These are phyloP conservation scores for Sedum album DNA, from an alignment of 164 flowering plant genomes.

Conservation along the genomic window DNA sequence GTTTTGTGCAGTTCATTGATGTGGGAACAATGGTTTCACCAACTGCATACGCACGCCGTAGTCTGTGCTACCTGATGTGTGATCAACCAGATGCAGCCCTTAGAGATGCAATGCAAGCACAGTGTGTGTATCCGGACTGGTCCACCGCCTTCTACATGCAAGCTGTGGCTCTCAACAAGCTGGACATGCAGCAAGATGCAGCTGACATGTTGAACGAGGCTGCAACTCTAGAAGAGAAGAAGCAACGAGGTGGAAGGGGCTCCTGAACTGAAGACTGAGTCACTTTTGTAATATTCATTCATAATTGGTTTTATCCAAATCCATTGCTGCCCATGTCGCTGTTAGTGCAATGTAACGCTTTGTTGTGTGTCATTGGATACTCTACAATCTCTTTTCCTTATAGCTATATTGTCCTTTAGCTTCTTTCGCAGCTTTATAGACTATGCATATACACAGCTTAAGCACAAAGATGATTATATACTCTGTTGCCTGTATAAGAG, in stretches of 20 bases:
- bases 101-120: constrained; percentile 98
- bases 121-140: constrained; percentile 90
- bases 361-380: background rate
- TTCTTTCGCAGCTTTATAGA: too few relatives aligned
- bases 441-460: too few relatives aligned
- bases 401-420: too few relatives aligned
- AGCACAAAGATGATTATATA: too few relatives aligned
- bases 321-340: background rate
- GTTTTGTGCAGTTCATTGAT: constrained; percentile 64
- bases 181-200: constrained; percentile 16
- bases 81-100: constrained; percentile 96
- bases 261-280: background rate
- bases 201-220: constrained; percentile 10
- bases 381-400: too few relatives aligned
- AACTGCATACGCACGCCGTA: constrained; percentile 82
- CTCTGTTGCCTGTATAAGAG: too few relatives aligned
- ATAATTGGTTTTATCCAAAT: constrained; percentile 1
- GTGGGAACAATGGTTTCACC: constrained; percentile 94
- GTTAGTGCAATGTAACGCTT: background rate
- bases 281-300: background rate
- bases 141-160: constrained; percentile 96
- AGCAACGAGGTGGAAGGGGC: constrained; percentile 4
- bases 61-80: constrained; percentile 73
- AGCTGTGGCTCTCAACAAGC: constrained; percentile 87
- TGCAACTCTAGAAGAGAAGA: constrained; percentile 3